Base-by-base conservation (phyloP, 768 basidiomycete species). In the Dentipellis sp. region DNA sequence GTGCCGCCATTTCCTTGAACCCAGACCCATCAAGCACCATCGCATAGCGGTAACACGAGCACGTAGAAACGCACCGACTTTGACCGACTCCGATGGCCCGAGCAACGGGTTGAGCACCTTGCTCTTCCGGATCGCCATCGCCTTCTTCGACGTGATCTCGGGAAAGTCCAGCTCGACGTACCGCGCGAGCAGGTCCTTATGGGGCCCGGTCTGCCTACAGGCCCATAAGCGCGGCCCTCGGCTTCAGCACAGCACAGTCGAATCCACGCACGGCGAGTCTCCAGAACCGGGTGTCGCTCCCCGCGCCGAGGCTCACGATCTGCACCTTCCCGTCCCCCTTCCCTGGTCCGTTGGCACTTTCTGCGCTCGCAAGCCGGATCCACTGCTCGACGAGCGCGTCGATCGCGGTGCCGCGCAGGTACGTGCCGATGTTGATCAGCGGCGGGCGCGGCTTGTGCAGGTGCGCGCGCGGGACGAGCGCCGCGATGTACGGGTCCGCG, bases 261-360 rank as follows among this genome's bases (percentile, higher is more conserved):
- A 12, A 29, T 19, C 19, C 29, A 79, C 88, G 72, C 72, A 91
- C 92, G 73, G 77, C 79, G 63, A 95, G 73, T 55, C 94, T 77
- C 94, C 95, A 99, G 67, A 90, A 98, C 53, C 97, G 75, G 2
- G 93, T 93, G 71, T 99, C 97, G 63, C 91, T 97, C 21, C 97
- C 97, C 1, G 94, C 88, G 0, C 97, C 97, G 34, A 97, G 69
- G 69, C 91, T 95, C n/a, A 98, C 80, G 54, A 98, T 85, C 75
- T 98, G 97, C 61, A 82, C 84, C 56, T 67, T 66, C 58, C 48
- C 48, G 48, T 35, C 9, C 40, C 40, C 40, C 3, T 69, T 75
- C 29, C 29, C 29, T n/a, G 6, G 3, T 29, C 29, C 29, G 3
- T 6, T 3, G 29, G 29, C n/a, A n/a, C 29, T 29, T 6, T 29